These are phyloP conservation scores for Arthroderma uncinatum DNA, from an alignment of 2,329 filamentous ascomycete species.

Conservation along the genomic window DNA sequence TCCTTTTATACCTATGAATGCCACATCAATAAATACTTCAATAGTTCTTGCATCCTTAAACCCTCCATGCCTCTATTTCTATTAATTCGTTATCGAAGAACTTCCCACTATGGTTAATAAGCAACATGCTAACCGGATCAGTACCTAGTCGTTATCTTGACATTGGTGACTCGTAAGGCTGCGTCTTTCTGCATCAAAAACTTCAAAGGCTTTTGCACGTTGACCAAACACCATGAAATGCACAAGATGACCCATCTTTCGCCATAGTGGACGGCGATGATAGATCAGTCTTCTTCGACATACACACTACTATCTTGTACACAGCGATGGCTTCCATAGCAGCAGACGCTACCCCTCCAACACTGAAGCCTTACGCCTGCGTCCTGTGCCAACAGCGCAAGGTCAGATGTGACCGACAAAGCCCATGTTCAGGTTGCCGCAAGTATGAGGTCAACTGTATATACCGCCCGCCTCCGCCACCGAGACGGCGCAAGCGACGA, in stretches of 20 bases:
- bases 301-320: background rate
- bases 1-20: too few species aligned
- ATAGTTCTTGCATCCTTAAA: too few species aligned
- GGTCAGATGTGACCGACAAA: constrained; percentile 61
- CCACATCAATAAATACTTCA: too few species aligned
- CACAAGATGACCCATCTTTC: background rate
- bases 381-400: constrained; percentile 66
- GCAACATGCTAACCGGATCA: too few species aligned
- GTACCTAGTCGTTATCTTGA: too few species aligned
- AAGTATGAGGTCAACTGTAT: constrained; percentile 52
- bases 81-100: too few species aligned
- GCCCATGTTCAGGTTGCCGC: constrained; percentile 59
- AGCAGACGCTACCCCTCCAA: background rate
- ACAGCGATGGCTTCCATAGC: background rate
- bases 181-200: too few species aligned
- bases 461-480: constrained; percentile 6
- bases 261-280: background rate
- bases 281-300: background rate
- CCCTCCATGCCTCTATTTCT: too few species aligned
- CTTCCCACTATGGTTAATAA: too few species aligned
- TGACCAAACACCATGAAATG: background rate
- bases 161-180: too few species aligned
- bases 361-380: constrained; percentile 36
- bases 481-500: background rate
- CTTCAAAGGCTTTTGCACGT: too few species aligned